Evolutionary conservation across 1,284 basidiomycete genomes (phyloP).

Genomic region (Leucocoprinus gongylophorus): DNA sequence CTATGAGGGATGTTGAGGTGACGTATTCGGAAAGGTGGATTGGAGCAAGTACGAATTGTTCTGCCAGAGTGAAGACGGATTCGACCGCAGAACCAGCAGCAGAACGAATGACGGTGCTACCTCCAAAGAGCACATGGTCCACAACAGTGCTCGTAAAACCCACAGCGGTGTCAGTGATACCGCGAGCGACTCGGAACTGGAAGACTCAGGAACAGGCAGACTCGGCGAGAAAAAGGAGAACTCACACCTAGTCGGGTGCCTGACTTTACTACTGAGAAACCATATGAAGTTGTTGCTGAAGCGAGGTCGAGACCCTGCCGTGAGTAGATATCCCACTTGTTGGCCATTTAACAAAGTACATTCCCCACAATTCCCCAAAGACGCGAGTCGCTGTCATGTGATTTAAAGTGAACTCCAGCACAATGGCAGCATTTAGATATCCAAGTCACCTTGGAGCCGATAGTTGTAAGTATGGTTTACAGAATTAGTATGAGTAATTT

Average conservation of each 20-base stretch:
- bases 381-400: not conserved
- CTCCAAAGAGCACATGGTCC: constrained; percentile 59
- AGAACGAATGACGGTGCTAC: constrained; percentile 47
- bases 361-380: not conserved
- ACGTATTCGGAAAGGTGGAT: constrained; percentile 68
- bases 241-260: constrained; percentile 62
- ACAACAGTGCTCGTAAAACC: constrained; percentile 50
- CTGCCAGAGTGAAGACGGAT: constrained; percentile 56
- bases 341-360: constrained; percentile 23
- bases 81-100: constrained; percentile 52
- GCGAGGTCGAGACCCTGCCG: constrained; percentile 59
- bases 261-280: constrained; percentile 60
- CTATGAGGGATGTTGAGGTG: constrained; percentile 65
- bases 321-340: constrained; percentile 53
- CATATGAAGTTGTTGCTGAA: constrained; percentile 49
- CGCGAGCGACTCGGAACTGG: constrained; percentile 64
- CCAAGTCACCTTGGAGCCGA: too few relatives aligned
- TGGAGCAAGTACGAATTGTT: constrained; percentile 64
- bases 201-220: not conserved
- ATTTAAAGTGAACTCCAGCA: too few relatives aligned
- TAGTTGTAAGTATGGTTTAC: too few relatives aligned
- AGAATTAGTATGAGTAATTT: too few relatives aligned
- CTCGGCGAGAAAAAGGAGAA: constrained; percentile 13
- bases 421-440: too few relatives aligned
- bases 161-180: constrained; percentile 50